Conservation (phyloP, 306 rosid species). For the Acmispon strigosus region DNA sequence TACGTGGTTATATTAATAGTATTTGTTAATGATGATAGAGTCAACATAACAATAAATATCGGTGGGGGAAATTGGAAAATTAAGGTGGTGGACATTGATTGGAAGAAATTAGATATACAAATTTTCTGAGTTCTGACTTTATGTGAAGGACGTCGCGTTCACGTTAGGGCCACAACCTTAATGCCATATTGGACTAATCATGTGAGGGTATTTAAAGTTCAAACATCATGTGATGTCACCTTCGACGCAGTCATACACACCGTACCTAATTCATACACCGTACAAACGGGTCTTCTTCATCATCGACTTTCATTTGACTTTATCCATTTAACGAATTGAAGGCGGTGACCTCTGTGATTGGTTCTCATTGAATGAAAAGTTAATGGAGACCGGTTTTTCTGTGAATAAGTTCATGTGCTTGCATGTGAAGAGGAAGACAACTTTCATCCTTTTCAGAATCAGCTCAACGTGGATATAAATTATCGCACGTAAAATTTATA, state of each 20-base stretch:
- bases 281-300: constrained; percentile 40
- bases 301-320: constrained; percentile 19
- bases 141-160: constrained; percentile 22
- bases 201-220: constrained; percentile 25
- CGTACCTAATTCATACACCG: constrained; percentile 34
- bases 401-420: constrained; percentile 31
- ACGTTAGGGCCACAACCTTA: constrained; percentile 22
- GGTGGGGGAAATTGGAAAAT: neutral
- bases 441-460: constrained; percentile 5
- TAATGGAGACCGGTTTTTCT: neutral
- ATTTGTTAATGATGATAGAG: neutral
- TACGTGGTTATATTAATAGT: constrained; percentile 7
- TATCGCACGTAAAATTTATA: neutral
- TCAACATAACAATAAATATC: constrained; percentile 30
- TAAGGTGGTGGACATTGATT: constrained; percentile 28
- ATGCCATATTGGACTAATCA: constrained; percentile 32
- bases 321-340: neutral
- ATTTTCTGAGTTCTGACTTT: constrained; percentile 36
- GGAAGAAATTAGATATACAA: constrained; percentile 24
- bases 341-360: neutral
- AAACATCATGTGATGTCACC: constrained; percentile 27
- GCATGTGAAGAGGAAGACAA: constrained; percentile 42
- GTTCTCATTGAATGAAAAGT: neutral
- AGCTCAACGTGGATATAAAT: neutral
- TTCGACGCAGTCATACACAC: neutral